Evolutionary conservation across 331 rosid genomes (phyloP).

Genomic region (Malus hybrid): DNA sequence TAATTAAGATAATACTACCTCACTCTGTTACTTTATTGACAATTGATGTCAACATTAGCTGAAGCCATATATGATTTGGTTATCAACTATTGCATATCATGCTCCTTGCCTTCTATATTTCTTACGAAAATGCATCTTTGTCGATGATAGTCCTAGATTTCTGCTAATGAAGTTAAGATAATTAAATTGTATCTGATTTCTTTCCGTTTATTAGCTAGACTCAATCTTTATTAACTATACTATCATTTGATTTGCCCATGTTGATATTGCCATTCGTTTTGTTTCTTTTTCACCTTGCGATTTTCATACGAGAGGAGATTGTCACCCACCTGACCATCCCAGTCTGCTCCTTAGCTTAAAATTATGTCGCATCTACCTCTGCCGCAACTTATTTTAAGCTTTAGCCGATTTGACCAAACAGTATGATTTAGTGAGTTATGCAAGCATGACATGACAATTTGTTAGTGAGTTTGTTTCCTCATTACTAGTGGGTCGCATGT

Average conservation of each 20-base stretch:
- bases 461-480: not conserved
- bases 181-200: not conserved
- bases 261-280: not conserved
- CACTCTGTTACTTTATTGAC: not conserved
- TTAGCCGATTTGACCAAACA: not conserved
- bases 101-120: not conserved
- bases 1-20: not conserved
- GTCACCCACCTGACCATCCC: not conserved
- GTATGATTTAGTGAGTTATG: not conserved
- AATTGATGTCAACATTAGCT: not conserved
- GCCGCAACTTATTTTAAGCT: not conserved
- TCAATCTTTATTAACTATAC: not conserved
- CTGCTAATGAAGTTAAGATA: not conserved
- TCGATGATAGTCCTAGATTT: not conserved
- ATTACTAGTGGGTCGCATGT: not conserved
- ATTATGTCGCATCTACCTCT: not conserved
- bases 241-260: not conserved
- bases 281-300: not conserved
- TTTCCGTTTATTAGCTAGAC: not conserved
- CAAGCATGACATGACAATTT: not conserved
- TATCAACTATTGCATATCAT: not conserved
- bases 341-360: not conserved
- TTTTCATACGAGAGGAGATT: not conserved
- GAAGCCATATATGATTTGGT: not conserved
- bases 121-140: not conserved